These are phyloP conservation scores for Sporothrix brasiliensis DNA, from an alignment of 2,329 filamentous ascomycete genomes.

Conservation along the genomic window DNA sequence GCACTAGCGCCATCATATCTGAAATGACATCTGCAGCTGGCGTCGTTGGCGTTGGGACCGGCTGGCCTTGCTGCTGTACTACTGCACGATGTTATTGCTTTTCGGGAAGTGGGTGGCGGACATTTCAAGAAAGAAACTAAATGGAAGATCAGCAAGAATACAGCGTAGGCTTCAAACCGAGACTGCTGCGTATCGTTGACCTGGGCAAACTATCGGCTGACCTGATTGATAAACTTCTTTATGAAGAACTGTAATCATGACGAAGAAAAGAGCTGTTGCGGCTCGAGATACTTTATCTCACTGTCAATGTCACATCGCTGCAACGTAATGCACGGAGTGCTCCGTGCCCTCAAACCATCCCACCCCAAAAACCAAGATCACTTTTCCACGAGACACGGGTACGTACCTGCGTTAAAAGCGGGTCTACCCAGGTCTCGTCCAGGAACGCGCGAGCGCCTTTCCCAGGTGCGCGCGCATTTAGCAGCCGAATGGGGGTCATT, in stretches of 20 bases:
- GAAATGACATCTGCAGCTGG: slow-evolving; percentile 30
- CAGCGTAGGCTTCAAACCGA: neutral
- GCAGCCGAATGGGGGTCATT: neutral
- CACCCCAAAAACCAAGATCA: neutral
- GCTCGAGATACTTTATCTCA: neutral
- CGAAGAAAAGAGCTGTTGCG: neutral
- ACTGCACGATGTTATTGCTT: slow-evolving; percentile 30
- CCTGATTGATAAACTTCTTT: neutral
- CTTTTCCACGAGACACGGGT: slow-evolving; percentile 10
- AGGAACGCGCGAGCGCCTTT: slow-evolving; percentile 16
- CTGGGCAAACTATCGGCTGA: slow-evolving; percentile 5
- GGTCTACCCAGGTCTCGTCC: neutral
- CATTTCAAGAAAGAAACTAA: slow-evolving; percentile 14
- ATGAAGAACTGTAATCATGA: slow-evolving; percentile 3
- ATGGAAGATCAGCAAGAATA: neutral
- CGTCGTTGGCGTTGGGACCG: slow-evolving; percentile 2
- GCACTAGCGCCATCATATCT: slow-evolving; percentile 29
- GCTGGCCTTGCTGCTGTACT: slow-evolving; percentile 10
- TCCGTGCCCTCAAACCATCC: neutral
- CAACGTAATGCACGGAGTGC: neutral
- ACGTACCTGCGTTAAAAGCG: slow-evolving; percentile 28
- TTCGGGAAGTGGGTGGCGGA: slow-evolving; percentile 10
- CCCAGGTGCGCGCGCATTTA: neutral
- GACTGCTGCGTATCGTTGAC: neutral
- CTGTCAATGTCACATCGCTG: neutral